Evolutionary conservation across 2,329 filamentous ascomycete genomes (phyloP), one percentile per base, ranked within the genome.

Genomic region (Colletotrichum sansevieriae): DNA sequence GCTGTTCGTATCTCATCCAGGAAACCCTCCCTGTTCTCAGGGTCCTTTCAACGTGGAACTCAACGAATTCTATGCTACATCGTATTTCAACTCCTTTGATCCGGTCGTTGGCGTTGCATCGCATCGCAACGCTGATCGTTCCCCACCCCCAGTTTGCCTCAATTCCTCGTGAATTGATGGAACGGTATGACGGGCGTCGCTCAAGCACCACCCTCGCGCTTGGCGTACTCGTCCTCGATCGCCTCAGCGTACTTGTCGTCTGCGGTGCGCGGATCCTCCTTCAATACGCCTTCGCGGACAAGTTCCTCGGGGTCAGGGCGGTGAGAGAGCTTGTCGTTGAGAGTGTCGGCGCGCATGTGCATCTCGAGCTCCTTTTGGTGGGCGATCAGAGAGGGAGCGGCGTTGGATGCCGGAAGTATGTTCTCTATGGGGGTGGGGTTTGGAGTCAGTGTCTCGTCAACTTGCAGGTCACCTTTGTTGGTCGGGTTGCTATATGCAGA

Each of bases 251-350:
- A 90, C 73, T 84, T 84, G 72, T 86, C 83, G 33, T 87, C 84
- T 3, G 85, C 78, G n/a, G 82, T 83, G 65, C 88, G 85, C 2
- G 88, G 88, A 73, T 92, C 89, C 72, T 91, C 88, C 67, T 88
- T 89, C 72, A 98, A 82, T 63, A 98, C 93, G 5, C 94, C 94
- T 73, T 92, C 90, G 75, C 92, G 90, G 66, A 97, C 85, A 71
- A 97, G 83, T 58, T 91, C 86, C 72, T 94, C 92, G 11, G 92
- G 91, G 41, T 88, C 85, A 1, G 95, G 95, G 20, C 95, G 87
- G 74, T 91, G 87, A 75, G 91, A 88, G 71, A 98, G 89, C 79
- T 95, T 95, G 76, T 97, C 94, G 79, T 97, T 96, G 71, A 98
- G 85, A 63, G 87, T 91, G 79, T 97, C 93, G 68, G 90, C 92